phyloP scores from a whole-genome alignment of 495 filamentous ascomycete species.

The Podospora pseudocomata region DNA sequence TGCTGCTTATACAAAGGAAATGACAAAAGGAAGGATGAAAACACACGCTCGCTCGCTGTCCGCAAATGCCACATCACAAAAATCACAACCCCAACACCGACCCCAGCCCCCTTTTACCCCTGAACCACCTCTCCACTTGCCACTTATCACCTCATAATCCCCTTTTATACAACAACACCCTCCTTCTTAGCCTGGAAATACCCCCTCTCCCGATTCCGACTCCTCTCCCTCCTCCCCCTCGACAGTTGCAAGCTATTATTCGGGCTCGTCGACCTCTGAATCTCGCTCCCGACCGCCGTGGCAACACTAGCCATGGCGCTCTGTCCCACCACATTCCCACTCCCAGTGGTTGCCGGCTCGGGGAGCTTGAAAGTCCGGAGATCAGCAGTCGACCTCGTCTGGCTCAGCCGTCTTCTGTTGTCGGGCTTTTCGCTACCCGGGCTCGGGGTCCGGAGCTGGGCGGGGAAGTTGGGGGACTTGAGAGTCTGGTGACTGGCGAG shows the following conservation, averaged over 20 bases:
- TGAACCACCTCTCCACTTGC: background rate
- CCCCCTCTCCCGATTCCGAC: background rate
- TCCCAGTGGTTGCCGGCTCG: background rate
- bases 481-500: background rate
- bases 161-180: background rate
- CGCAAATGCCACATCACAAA: background rate
- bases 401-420: background rate
- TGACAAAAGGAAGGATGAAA: background rate
- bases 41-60: background rate
- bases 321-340: background rate
- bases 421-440: background rate
- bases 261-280: background rate
- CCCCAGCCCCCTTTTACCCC: background rate
- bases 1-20: background rate
- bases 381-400: background rate
- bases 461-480: background rate
- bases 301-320: background rate
- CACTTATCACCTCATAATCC: too few relatives aligned
- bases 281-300: background rate
- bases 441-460: background rate
- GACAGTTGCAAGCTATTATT: background rate
- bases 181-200: background rate
- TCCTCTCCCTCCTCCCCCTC: background rate
- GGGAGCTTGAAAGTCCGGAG: background rate
- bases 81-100: background rate